Evolutionary conservation across 805 yeast genomes (phyloP).

Genomic region (Metschnikowia sp.): DNA sequence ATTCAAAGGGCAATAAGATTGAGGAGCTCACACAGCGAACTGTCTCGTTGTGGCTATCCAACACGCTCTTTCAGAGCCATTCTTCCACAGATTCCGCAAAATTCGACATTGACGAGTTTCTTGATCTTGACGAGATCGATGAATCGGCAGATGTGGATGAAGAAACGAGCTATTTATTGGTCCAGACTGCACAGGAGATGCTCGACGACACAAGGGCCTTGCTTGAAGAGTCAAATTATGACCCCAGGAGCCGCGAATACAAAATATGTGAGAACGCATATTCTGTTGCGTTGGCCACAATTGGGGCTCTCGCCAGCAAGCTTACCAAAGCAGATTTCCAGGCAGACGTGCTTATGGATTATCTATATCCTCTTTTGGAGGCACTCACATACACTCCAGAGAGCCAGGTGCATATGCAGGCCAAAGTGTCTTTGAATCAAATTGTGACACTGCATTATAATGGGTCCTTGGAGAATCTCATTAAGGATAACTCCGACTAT

Average conservation of each 20-base stretch:
- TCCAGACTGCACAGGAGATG: slow-evolving; percentile 39
- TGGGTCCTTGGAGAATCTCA: slow-evolving; percentile 54
- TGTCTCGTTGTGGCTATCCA: slow-evolving; percentile 34
- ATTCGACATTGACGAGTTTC: slow-evolving; percentile 19
- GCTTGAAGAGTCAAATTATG: not conserved
- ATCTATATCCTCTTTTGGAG: slow-evolving; percentile 69
- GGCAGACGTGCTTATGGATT: slow-evolving; percentile 60
- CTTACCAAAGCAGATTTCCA: slow-evolving; percentile 31
- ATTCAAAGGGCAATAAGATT: not conserved
- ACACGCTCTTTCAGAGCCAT: slow-evolving; percentile 14
- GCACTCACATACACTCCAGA: slow-evolving; percentile 55
- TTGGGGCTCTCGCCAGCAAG: slow-evolving; percentile 29
- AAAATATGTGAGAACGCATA: slow-evolving; percentile 25
- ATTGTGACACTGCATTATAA: slow-evolving; percentile 43
- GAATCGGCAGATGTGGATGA: slow-evolving; percentile 10
- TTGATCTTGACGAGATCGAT: slow-evolving; percentile 12
- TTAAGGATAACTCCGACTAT: slow-evolving; percentile 74
- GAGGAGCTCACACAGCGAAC: not conserved
- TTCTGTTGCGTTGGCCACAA: slow-evolving; percentile 44
- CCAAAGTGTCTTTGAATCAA: slow-evolving; percentile 49
- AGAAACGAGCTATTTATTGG: slow-evolving; percentile 29
- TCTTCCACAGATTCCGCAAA: not conserved
- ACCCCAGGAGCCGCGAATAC: not conserved
- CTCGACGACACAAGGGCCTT: slow-evolving; percentile 30
- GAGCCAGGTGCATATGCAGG: slow-evolving; percentile 50